Evolutionary conservation across 495 filamentous ascomycete species (phyloP).

Genomic region (Annulohypoxylon moriforme): DNA sequence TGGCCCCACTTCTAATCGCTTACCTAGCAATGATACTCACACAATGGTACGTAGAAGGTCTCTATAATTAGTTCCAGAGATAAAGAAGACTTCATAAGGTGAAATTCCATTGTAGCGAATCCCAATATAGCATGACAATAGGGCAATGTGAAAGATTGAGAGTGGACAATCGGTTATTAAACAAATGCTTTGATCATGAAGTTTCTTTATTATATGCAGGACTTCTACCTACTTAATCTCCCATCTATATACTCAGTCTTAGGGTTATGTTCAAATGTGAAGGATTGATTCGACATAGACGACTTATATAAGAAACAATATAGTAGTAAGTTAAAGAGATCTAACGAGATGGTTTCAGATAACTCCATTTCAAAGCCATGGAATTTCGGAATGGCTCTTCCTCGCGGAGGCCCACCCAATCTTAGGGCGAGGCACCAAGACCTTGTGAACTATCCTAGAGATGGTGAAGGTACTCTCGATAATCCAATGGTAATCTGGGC

Average conservation of each 20-base stretch:
- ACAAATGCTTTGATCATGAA: background rate
- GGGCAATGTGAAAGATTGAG: background rate
- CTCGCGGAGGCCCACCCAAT: background rate
- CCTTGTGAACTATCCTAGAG: slow-evolving; percentile 7
- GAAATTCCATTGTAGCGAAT: background rate
- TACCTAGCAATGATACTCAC: background rate
- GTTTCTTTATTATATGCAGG: background rate
- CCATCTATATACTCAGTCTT: no score
- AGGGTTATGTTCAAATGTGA: no score
- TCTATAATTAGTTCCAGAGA: background rate
- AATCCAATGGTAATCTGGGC: slow-evolving; percentile 32
- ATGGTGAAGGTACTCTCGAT: slow-evolving; percentile 26
- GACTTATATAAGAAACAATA: background rate
- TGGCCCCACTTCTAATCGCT: no score
- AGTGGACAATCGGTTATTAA: background rate
- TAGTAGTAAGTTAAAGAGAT: background rate
- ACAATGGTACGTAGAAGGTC: background rate
- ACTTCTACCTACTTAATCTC: background rate
- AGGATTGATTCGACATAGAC: background rate
- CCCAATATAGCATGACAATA: background rate
- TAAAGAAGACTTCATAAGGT: background rate
- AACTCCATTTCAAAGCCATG: background rate
- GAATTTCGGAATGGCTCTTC: slow-evolving; percentile 24
- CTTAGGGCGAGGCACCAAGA: slow-evolving; percentile 10
- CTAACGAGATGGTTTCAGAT: background rate